Percentiles rank a stretch among this genome's conserved stretches.
phyloP scores from a whole-genome alignment of 192 early-diverging fungal genomes.

The Coemansia sp. region DNA sequence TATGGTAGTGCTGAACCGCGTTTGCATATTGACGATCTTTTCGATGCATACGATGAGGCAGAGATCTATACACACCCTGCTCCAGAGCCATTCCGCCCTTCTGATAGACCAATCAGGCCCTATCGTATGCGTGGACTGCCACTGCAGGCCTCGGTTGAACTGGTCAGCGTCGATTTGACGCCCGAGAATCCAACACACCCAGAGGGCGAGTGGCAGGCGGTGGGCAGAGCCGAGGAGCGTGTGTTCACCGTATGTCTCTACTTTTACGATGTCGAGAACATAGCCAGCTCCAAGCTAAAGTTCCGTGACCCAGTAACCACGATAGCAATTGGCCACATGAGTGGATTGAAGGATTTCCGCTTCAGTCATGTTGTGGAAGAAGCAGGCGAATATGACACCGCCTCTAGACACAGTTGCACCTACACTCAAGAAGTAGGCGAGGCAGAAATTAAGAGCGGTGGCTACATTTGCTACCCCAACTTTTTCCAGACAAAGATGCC shows the following conservation, averaged over 20 bases:
- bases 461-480: slow-evolving; percentile 72
- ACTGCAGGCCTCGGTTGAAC: slow-evolving; percentile 69
- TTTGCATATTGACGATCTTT: slow-evolving; percentile 2
- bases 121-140: slow-evolving; percentile 32
- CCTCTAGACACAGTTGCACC: background rate
- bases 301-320: slow-evolving; percentile 52
- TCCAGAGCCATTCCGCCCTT: slow-evolving; percentile 33
- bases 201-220: slow-evolving; percentile 67
- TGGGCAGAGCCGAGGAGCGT: slow-evolving; percentile 67
- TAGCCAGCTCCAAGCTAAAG: slow-evolving; percentile 56
- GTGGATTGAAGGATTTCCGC: background rate
- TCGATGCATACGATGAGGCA: background rate
- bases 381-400: background rate
- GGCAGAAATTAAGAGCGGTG: slow-evolving; percentile 52
- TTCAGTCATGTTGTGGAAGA: background rate
- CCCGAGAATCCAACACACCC: slow-evolving; percentile 59
- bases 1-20: background rate
- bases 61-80: slow-evolving; percentile 1
- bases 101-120: slow-evolving; percentile 18
- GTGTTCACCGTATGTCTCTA: slow-evolving; percentile 71
- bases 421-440: slow-evolving; percentile 46
- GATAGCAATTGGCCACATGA: too few relatives aligned
- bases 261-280: slow-evolving; percentile 71
- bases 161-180: slow-evolving; percentile 63
- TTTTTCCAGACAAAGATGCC: slow-evolving; percentile 63